phyloP scores from a whole-genome alignment of 805 yeast species.

The Wickerhamomyces subpelliculosus region DNA sequence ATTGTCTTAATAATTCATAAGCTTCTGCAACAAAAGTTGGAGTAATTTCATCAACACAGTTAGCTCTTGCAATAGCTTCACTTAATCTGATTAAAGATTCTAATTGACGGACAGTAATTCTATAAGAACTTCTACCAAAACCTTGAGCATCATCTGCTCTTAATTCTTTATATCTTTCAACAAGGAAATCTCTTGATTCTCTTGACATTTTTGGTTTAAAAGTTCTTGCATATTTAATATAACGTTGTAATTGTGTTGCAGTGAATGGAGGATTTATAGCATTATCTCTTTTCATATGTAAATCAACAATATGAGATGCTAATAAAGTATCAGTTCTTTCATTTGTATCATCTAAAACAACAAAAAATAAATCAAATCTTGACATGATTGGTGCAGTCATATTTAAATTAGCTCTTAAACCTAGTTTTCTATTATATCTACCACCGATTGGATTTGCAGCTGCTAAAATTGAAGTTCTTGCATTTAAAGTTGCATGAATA shows the following conservation, averaged over 20 bases:
- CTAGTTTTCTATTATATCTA: slow-evolving; percentile 80
- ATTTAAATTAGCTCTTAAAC: slow-evolving; percentile 77
- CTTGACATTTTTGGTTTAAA: slow-evolving; percentile 85
- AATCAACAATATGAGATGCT: slow-evolving; percentile 86
- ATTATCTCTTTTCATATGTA: slow-evolving; percentile 85
- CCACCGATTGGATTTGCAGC: slow-evolving; percentile 99
- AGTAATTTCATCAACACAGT: slow-evolving; percentile 83
- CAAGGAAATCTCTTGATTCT: slow-evolving; percentile 72
- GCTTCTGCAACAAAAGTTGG: slow-evolving; percentile 90
- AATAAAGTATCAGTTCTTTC: slow-evolving; percentile 83
- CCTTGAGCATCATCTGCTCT: slow-evolving; percentile 91
- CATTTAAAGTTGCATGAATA: slow-evolving; percentile 94
- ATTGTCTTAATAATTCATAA: slow-evolving; percentile 78
- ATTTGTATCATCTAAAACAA: slow-evolving; percentile 90
- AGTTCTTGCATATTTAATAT: slow-evolving; percentile 86
- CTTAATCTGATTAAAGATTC: slow-evolving; percentile 90
- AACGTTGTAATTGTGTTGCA: slow-evolving; percentile 82
- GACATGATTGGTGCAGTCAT: slow-evolving; percentile 99
- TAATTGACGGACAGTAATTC: slow-evolving; percentile 95
- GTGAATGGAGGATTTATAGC: slow-evolving; percentile 87
- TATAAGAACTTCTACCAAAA: slow-evolving; percentile 72
- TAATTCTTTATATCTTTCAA: slow-evolving; percentile 74
- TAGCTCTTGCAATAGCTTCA: slow-evolving; percentile 96
- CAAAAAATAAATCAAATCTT: slow-evolving; percentile 92
- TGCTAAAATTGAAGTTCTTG: slow-evolving; percentile 91